A percentile compares a stretch with the other conserved stretches of the same genome.
phyloP scores from a whole-genome alignment of 495 filamentous ascomycete genomes.

The Letharia columbiana region DNA sequence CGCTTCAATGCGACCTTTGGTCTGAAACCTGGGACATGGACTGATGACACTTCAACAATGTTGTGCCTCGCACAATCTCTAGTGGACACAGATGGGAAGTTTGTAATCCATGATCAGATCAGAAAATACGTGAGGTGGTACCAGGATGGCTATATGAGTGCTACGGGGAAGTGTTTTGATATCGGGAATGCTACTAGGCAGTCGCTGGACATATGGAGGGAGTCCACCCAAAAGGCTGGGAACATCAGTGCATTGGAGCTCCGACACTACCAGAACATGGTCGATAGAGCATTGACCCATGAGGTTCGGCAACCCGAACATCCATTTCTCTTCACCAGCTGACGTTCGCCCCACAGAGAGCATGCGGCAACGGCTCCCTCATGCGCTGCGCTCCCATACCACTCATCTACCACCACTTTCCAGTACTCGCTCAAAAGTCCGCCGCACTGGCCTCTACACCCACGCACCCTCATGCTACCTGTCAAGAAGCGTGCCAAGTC shows the following conservation, averaged over 20 bases:
- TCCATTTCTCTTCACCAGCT: slow-evolving; percentile 1
- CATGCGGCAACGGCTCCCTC: slow-evolving; percentile 40
- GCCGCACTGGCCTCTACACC: slow-evolving; percentile 29
- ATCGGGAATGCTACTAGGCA: slow-evolving; percentile 33
- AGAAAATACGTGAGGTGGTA: slow-evolving; percentile 35
- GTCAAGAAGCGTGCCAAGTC: slow-evolving; percentile 35
- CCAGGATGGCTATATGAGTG: slow-evolving; percentile 33
- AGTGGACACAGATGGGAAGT: slow-evolving; percentile 28
- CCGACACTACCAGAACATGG: slow-evolving; percentile 12
- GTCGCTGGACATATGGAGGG: slow-evolving; percentile 33
- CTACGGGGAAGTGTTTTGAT: slow-evolving; percentile 34
- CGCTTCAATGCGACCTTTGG: slow-evolving; percentile 25
- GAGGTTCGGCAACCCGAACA: not conserved
- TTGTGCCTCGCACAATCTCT: slow-evolving; percentile 39
- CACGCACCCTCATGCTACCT: slow-evolving; percentile 37
- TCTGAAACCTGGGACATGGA: slow-evolving; percentile 34
- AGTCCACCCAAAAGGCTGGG: not conserved
- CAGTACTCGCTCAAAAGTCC: slow-evolving; percentile 23
- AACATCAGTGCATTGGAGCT: slow-evolving; percentile 16
- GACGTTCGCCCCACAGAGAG: slow-evolving; percentile 12
- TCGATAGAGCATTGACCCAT: slow-evolving; percentile 15
- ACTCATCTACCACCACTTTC: slow-evolving; percentile 28
- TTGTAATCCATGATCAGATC: slow-evolving; percentile 30
- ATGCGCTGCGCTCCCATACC: slow-evolving; percentile 40
- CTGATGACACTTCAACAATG: slow-evolving; percentile 43